Conservation (phyloP, 108 stramenopile species). For the Aurantiochytrium sp. region DNA sequence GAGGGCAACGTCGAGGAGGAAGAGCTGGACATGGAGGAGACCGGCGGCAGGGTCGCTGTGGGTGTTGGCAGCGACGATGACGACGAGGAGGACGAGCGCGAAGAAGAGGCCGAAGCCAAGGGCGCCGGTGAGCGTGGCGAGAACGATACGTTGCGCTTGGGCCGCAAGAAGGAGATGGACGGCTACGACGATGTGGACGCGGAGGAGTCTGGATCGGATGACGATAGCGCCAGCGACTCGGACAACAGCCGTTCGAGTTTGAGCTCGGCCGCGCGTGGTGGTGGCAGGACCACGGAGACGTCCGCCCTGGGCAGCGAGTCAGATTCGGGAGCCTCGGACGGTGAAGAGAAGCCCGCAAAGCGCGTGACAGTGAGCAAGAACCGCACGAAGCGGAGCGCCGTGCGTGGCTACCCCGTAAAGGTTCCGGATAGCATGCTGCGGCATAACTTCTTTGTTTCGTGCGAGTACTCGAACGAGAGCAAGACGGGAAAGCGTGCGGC, state of each 20-base stretch:
- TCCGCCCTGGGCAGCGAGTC: neutral
- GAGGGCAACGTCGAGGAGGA: conserved; percentile 42
- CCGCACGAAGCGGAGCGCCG: neutral
- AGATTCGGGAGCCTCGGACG: neutral
- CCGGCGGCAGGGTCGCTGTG: neutral
- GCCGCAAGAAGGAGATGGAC: conserved; percentile 45
- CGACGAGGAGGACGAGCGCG: conserved; percentile 25
- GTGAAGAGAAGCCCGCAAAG: neutral
- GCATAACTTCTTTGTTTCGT: neutral
- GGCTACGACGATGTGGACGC: conserved; percentile 37
- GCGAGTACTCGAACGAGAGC: neutral
- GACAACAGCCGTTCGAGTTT: neutral
- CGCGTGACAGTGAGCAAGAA: neutral
- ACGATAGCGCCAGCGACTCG: conserved; percentile 35
- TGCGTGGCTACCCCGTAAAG: neutral
- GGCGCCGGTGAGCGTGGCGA: conserved; percentile 53
- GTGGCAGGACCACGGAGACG: neutral
- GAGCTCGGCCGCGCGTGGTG: too few relatives aligned
- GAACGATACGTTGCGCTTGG: conserved; percentile 35
- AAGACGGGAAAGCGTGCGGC: neutral
- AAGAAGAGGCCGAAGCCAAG: conserved; percentile 66
- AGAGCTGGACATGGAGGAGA: conserved; percentile 28
- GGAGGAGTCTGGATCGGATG: conserved; percentile 15
- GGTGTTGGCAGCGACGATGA: conserved; percentile 16
- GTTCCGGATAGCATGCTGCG: neutral